Evolutionary conservation across 2,329 filamentous ascomycete species (phyloP).

Genomic region (Trichoderma breve): DNA sequence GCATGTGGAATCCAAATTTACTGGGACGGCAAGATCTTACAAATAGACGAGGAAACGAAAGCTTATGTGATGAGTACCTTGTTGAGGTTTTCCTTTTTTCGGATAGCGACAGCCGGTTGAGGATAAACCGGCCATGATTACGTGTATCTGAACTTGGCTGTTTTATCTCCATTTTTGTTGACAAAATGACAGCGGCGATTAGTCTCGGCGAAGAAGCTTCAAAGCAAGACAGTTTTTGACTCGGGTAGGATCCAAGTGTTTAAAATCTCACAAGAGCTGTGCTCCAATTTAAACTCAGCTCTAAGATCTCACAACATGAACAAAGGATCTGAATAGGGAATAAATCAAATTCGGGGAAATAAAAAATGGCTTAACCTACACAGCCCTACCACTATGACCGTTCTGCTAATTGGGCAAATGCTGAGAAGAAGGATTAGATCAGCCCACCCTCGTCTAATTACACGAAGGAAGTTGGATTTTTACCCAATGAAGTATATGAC

Average conservation of each 20-base stretch:
- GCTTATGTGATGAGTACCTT: neutral
- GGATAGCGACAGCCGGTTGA: neutral
- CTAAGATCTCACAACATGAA: neutral
- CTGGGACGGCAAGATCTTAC: neutral
- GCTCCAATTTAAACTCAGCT: neutral
- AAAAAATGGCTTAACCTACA: neutral
- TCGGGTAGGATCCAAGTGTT: neutral
- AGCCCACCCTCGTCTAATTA: neutral
- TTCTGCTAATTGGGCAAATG: neutral
- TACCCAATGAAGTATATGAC: neutral
- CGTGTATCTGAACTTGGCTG: neutral
- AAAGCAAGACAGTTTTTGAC: neutral
- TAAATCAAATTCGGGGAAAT: neutral
- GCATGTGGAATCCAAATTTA: neutral
- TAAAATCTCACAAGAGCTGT: conserved; percentile 6
- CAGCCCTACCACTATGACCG: neutral
- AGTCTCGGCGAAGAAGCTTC: neutral
- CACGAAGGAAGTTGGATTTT: neutral
- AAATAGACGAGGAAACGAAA: neutral
- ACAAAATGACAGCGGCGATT: neutral
- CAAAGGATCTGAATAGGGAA: neutral
- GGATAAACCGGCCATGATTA: neutral
- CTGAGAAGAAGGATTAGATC: neutral
- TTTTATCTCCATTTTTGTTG: neutral
- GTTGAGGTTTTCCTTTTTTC: neutral